Base-by-base conservation (phyloP, 371 early-diverging fungal species). In the Mortierella sp. region DNA sequence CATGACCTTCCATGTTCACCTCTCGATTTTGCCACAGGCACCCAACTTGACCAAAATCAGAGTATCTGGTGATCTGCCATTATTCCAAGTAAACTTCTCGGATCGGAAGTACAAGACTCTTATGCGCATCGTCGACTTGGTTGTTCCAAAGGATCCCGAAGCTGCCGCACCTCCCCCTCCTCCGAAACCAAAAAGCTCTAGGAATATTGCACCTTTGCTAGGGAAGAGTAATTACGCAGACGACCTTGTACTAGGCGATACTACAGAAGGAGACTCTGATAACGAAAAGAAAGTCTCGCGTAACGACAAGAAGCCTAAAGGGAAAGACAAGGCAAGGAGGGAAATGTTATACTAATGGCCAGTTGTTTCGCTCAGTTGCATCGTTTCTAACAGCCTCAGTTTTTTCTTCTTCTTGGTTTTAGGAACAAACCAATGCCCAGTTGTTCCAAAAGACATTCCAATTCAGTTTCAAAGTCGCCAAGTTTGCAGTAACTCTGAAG, bases 51-150 rank as follows among this genome's bases (percentile, higher is more conserved):
- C 97, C 39, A 89, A 91, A 66, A 89, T 96, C 67, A 90, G 90
- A 55, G 84, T 99, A 1, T 90, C 93, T 22, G 98, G 97, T 26
- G 90, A 93, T 22, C 84, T 99, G 62, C 97, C 98, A 0, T 78
- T 95, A 28, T 84, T 99, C 9, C 91, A 96, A 64, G 87, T 98
- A 70, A 97, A 96, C 78, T 90, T 99, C 62, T 97, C 98, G 0
- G 97, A 98, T 73, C 90, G 91, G 32, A 98, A 98, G 84, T 98
- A 98, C 89, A 93, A 93, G 70, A 91, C 93, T 0, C 85, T 97
- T 14, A 97, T 97, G 97, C 87, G 88, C 16, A 88, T 96, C 45
- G 88, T 93, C 70, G 90, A 97, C 75, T 71, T 86, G 73, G 84
- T 89, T 58, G 71, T 85, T 26, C 78, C 89, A 22, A 80, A 84